Percentiles rank a stretch among this genome's conserved stretches.
These are phyloP conservation scores for Lojkania enalia DNA, from an alignment of 2,329 filamentous ascomycete genomes.

Conservation along the genomic window DNA sequence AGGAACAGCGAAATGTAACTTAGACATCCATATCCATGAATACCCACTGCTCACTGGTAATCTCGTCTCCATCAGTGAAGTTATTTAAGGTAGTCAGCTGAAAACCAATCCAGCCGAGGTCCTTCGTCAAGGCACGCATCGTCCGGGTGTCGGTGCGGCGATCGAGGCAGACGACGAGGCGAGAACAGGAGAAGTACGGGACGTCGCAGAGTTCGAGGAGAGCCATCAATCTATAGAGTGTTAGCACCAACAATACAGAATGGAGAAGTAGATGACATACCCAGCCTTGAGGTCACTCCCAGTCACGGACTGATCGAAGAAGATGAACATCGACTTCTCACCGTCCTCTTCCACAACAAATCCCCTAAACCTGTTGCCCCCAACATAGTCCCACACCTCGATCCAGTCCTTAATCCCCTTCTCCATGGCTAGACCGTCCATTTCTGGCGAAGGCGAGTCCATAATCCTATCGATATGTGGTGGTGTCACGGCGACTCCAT, in stretches of 20 bases:
- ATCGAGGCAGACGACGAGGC: constrained; percentile 81
- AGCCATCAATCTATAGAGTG: constrained; percentile 59
- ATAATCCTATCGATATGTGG: constrained; percentile 26
- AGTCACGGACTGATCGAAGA: constrained; percentile 76
- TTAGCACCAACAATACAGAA: constrained; percentile 15
- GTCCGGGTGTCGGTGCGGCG: constrained; percentile 66
- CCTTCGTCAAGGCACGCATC: constrained; percentile 71
- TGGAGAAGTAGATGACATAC: constrained; percentile 56
- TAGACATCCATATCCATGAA: constrained; percentile 88
- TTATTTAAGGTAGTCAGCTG: constrained; percentile 77
- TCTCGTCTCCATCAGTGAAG: constrained; percentile 66
- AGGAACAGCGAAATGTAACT: constrained; percentile 10
- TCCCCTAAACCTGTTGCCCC: constrained; percentile 81
- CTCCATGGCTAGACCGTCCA: constrained; percentile 28
- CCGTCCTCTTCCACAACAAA: constrained; percentile 74
- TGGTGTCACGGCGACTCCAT: constrained; percentile 27
- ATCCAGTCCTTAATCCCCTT: constrained; percentile 60
- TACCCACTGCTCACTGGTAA: constrained; percentile 78
- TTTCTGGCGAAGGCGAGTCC: constrained; percentile 43
- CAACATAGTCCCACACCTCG: constrained; percentile 83
- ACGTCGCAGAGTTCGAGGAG: constrained; percentile 71
- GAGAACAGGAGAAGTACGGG: constrained; percentile 70
- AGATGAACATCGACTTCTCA: constrained; percentile 80
- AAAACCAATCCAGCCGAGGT: constrained; percentile 92
- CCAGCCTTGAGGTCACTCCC: constrained; percentile 82